phyloP scores from a whole-genome alignment of 2,329 filamentous ascomycete species.

The Diplocarpon mali region DNA sequence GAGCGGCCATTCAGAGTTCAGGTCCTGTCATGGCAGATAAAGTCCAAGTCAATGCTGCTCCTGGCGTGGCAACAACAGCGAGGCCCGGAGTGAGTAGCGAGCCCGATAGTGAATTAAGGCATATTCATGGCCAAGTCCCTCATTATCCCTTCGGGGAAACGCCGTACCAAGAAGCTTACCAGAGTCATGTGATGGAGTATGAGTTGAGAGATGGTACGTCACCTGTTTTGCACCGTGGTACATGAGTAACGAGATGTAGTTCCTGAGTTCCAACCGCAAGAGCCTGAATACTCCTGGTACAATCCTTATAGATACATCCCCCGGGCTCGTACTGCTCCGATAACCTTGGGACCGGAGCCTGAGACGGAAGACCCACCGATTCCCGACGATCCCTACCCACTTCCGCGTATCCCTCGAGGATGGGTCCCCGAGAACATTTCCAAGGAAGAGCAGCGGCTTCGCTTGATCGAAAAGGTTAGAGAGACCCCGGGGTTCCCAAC shows the following conservation, averaged over 20 bases:
- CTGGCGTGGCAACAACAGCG: neutral
- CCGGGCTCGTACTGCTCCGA: neutral
- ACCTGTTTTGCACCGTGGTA: no score
- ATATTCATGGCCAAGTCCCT: slow-evolving; percentile 12
- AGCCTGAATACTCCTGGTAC: neutral
- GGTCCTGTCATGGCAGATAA: slow-evolving; percentile 3
- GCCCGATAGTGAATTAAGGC: slow-evolving; percentile 7
- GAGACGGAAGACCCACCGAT: slow-evolving; percentile 1
- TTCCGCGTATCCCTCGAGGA: slow-evolving; percentile 12
- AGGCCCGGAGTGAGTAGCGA: neutral
- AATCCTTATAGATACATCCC: neutral
- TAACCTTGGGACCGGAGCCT: neutral
- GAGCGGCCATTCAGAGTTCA: slow-evolving; percentile 10
- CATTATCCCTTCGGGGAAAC: slow-evolving; percentile 25
- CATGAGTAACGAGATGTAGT: slow-evolving; percentile 11
- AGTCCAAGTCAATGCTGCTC: no score
- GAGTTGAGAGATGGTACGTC: slow-evolving; percentile 22
- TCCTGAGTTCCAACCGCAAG: slow-evolving; percentile 13
- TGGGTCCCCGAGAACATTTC: slow-evolving; percentile 14
- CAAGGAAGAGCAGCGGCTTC: slow-evolving; percentile 4
- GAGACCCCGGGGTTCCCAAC: slow-evolving; percentile 4
- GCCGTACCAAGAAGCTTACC: slow-evolving; percentile 18
- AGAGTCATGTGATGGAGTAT: slow-evolving; percentile 17
- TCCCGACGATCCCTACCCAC: slow-evolving; percentile 5
- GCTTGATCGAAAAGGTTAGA: slow-evolving; percentile 9